Conservation (phyloP, 2,329 filamentous ascomycete species). For the Zasmidium angulare region DNA sequence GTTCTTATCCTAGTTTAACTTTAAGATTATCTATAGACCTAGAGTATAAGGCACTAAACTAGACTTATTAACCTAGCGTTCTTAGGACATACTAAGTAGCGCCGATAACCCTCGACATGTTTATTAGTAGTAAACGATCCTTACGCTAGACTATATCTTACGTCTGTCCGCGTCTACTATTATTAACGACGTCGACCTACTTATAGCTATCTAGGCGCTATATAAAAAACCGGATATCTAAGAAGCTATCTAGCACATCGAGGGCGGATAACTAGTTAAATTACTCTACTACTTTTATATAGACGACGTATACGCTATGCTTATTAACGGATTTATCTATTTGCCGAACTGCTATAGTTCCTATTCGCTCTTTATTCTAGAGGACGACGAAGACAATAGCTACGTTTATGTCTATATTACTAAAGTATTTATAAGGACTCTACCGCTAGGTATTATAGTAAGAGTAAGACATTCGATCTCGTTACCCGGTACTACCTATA, state of each 20-base stretch:
- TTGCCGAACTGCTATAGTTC: neutral
- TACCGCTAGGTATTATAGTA: neutral
- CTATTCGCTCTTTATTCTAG: neutral
- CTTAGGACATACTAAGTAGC: neutral
- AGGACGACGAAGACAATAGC: neutral
- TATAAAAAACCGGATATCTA: neutral
- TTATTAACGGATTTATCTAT: neutral
- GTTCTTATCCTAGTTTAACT: neutral
- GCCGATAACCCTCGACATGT: neutral
- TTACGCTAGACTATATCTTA: neutral
- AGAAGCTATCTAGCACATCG: neutral
- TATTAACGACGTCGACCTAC: neutral
- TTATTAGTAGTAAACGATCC: neutral
- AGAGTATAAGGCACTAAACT: neutral
- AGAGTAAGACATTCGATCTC: conserved; percentile 9
- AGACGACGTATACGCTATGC: neutral
- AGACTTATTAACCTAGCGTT: neutral
- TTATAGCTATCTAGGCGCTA: neutral
- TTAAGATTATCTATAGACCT: neutral
- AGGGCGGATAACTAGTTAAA: neutral
- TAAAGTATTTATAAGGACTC: neutral
- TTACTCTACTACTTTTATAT: too few relatives aligned
- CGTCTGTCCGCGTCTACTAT: neutral
- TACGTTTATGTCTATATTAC: neutral
- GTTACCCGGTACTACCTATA: conserved; percentile 16